A percentile compares a stretch with the other conserved stretches of the same genome.
phyloP scores from a whole-genome alignment of 768 basidiomycete genomes.

The Podaxis sp. region DNA sequence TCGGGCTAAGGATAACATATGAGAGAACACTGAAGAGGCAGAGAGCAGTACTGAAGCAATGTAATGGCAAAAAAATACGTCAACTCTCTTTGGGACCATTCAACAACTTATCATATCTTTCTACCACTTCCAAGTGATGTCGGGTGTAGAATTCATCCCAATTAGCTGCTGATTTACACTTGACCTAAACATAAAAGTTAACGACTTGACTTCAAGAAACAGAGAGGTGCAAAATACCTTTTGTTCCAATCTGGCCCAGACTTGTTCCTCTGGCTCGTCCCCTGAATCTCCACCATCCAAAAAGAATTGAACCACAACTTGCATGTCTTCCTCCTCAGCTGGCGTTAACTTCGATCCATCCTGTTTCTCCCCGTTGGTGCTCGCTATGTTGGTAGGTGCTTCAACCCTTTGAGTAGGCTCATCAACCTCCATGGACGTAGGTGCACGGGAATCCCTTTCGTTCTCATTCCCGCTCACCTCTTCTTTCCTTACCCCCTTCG shows the following conservation, averaged over 20 bases:
- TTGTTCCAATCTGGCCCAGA: slow-evolving; percentile 50
- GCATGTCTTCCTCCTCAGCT: slow-evolving; percentile 43
- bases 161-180: slow-evolving; percentile 38
- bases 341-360: neutral
- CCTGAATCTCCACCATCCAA: slow-evolving; percentile 46
- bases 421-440: neutral
- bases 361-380: neutral
- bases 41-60: neutral
- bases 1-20: neutral
- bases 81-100: neutral
- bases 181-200: slow-evolving; percentile 28
- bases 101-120: slow-evolving; percentile 35
- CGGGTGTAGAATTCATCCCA: slow-evolving; percentile 56
- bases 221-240: slow-evolving; percentile 36
- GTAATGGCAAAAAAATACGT: neutral
- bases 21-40: neutral
- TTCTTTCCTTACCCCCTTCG: neutral
- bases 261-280: slow-evolving; percentile 37
- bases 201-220: neutral
- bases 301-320: slow-evolving; percentile 55
- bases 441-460: slow-evolving; percentile 13
- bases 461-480: slow-evolving; percentile 7
- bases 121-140: slow-evolving; percentile 40
- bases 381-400: neutral
- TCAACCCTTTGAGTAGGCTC: neutral